Evolutionary conservation across 306 rosid species (phyloP).

Genomic region (Sicyos edulis): DNA sequence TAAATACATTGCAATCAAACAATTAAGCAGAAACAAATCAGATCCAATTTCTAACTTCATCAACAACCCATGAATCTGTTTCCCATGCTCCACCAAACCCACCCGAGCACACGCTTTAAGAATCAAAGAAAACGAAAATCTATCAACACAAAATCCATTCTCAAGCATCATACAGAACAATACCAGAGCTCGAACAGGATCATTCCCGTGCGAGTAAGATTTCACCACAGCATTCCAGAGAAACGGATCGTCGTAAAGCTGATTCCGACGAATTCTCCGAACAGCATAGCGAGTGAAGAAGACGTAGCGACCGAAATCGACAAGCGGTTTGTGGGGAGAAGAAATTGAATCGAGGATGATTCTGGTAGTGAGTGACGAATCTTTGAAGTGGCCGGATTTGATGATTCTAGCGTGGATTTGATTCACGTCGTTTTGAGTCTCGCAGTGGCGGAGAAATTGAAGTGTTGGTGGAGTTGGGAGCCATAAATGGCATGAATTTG

Average conservation of each 20-base stretch:
- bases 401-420: slow-evolving; percentile 56
- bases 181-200: slow-evolving; percentile 44
- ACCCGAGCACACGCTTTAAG: slow-evolving; percentile 62
- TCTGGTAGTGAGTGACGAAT: slow-evolving; percentile 35
- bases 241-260: slow-evolving; percentile 46
- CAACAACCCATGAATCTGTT: slow-evolving; percentile 60
- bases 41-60: slow-evolving; percentile 42
- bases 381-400: slow-evolving; percentile 45
- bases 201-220: slow-evolving; percentile 62
- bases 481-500: slow-evolving; percentile 54
- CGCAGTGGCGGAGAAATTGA: slow-evolving; percentile 45
- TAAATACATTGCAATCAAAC: slow-evolving; percentile 42
- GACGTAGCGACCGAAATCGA: slow-evolving; percentile 55
- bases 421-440: slow-evolving; percentile 39
- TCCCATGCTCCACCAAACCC: slow-evolving; percentile 54
- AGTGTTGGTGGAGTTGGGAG: slow-evolving; percentile 38
- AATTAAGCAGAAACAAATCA: slow-evolving; percentile 52
- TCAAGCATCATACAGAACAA: slow-evolving; percentile 54
- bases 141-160: slow-evolving; percentile 45
- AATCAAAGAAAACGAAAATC: slow-evolving; percentile 50
- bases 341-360: slow-evolving; percentile 55
- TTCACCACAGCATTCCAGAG: slow-evolving; percentile 68
- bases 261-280: slow-evolving; percentile 12
- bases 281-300: slow-evolving; percentile 53
- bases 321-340: slow-evolving; percentile 48